Evolutionary conservation across 148 eudicot species (phyloP), one percentile per base, ranked within the genome.

Genomic region (Silene uniflora): DNA sequence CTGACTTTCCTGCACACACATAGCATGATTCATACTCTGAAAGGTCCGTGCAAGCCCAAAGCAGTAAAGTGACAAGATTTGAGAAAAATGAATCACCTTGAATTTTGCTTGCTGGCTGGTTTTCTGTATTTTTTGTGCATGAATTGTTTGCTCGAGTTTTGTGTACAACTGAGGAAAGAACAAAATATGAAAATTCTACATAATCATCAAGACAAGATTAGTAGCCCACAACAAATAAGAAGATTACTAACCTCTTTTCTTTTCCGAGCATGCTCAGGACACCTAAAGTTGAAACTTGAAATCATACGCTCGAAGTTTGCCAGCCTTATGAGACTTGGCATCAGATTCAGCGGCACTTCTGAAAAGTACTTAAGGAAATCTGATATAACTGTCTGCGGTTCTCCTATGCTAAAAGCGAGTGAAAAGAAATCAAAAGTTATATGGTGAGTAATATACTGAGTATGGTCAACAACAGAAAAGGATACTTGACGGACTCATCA

Each of bases 211-310:
- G n/a, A n/a, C n/a, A n/a, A n/a, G n/a, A n/a, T 17, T 68, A 13
- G 11, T 13, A 61, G 70, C 22, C 71, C 21, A 42, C 32, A n/a
- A n/a, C n/a, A n/a, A n/a, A n/a, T n/a, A n/a, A n/a, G n/a, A n/a
- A n/a, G n/a, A n/a, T n/a, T n/a, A 58, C 86, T 61, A 77, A 95
- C 99, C 96, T 95, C 96, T 87, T 75, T 92, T 82, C 99, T 88
- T 81, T 85, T 95, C 74, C 91, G 97, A 79, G 99, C 99, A 83
- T 97, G 84, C 84, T 92, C 97, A 73, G 88, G 73, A 75, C 99
- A 95, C 82, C 75, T 91, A 63, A 95, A 95, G 75, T 88, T 95
- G 83, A 95, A 86, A 83, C n/a, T n/a, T n/a, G n/a, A n/a, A n/a
- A n/a, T 71, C 79, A 72, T 95, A 95, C 14, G 90, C 49, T 44